A percentile compares a stretch with the other conserved stretches of the same genome.
Evolutionary conservation across 306 rosid species (phyloP).

Genomic region (Albizia julibrissin): DNA sequence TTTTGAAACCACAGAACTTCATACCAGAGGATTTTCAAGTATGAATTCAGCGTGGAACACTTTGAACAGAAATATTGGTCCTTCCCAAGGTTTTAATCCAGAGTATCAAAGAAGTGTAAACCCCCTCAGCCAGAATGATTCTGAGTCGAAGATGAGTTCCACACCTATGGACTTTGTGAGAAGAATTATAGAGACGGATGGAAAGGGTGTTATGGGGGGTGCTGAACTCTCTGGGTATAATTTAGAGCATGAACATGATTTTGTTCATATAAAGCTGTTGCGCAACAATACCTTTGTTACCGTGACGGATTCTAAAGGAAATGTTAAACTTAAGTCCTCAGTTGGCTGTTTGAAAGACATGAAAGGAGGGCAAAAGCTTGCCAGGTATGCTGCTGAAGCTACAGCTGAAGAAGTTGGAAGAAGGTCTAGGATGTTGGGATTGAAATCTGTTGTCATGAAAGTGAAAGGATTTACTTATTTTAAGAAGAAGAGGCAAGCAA

Average conservation of each 20-base stretch:
- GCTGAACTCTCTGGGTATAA: conserved; percentile 29
- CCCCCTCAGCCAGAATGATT: conserved; percentile 36
- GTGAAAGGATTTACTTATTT: conserved; percentile 75
- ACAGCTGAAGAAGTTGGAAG: conserved; percentile 79
- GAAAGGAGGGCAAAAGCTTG: conserved; percentile 68
- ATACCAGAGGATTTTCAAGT: conserved; percentile 41
- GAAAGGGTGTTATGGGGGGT: conserved; percentile 26
- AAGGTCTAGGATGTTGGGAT: conserved; percentile 56
- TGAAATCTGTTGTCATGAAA: conserved; percentile 76
- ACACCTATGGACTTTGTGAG: conserved; percentile 67
- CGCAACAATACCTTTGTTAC: conserved; percentile 77
- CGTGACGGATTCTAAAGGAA: conserved; percentile 71
- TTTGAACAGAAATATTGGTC: not conserved
- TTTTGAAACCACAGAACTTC: conserved; percentile 34
- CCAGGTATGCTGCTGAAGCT: conserved; percentile 76
- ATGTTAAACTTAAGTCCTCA: conserved; percentile 65
- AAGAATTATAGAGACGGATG: conserved; percentile 51
- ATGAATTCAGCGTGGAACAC: conserved; percentile 10
- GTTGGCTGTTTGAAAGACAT: conserved; percentile 65
- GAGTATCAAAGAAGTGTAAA: conserved; percentile 29
- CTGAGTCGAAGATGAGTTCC: conserved; percentile 31
- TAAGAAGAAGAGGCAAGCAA: conserved; percentile 74
- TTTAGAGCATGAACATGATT: conserved; percentile 62
- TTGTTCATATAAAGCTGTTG: conserved; percentile 77
- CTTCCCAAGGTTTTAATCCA: conserved; percentile 31